Evolutionary conservation across 305 asterid species (phyloP), one percentile per base, ranked within the genome.

Genomic region (Fraxinus platypoda): DNA sequence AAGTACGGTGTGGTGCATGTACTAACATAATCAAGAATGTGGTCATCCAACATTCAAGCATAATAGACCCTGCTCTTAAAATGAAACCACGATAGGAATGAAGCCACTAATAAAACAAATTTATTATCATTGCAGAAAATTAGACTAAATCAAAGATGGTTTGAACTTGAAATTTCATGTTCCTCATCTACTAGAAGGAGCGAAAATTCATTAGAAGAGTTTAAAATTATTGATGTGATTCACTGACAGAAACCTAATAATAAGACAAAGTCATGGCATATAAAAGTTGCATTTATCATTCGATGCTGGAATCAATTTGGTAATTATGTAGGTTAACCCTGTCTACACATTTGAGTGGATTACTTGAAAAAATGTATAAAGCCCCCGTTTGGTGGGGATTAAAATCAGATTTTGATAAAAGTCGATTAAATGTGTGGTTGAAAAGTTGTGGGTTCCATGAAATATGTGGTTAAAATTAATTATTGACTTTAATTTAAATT

Each of bases 281-380:
- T 1, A 7, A 21, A 23, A 21, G 28, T 5, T 59, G 28, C 70
- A 19, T 59, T 59, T 59, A 11, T n/a, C 30, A 6, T 59, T 59
- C 21, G 12, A 59, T 21, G 28, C 70, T 59, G 70, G 21, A 59
- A 59, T 59, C 70, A 59, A 59, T 59, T 57, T 8, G 70, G 30
- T 7, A n/a, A 1, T 59, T 59, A 59, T 23, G 8, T 7, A 59
- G 71, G 71, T 15, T 1, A 59, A 21, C 8, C 59, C 1, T 15
- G 59, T 15, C 59, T 15, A 49, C 19, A 49, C 8, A 49, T 49
- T 49, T 3, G 21, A 7, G 59, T 15, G 59, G 7, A 49, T 17
- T 11, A 49, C 7, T 15, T 15, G 59, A 49, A 49, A 89, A 87
- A 13, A 89, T 86, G 21, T 26, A 33, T 46, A 87, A 9, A 9